Evolutionary conservation across 2,329 filamentous ascomycete species (phyloP).

Genomic region (Diaporthe vexans): DNA sequence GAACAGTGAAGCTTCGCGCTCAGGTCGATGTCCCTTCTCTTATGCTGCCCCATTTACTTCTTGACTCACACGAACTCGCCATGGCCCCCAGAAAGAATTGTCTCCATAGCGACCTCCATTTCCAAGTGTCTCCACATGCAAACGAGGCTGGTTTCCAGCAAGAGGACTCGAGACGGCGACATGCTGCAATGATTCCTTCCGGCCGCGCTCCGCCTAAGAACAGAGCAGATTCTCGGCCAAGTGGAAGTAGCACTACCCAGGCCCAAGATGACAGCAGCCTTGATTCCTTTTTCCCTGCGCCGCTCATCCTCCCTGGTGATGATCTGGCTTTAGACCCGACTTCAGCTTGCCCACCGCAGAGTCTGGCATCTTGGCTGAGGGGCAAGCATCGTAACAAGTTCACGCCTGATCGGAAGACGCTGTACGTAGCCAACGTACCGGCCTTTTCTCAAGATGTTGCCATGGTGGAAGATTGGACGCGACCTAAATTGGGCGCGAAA

Average conservation of each 20-base stretch:
- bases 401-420: constrained; percentile 57
- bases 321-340: constrained; percentile 68
- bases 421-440: constrained; percentile 69
- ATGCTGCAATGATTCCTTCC: constrained; percentile 49
- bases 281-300: constrained; percentile 65
- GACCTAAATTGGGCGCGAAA: constrained; percentile 53
- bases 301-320: constrained; percentile 72
- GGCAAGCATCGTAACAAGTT: constrained; percentile 63
- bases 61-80: neutral
- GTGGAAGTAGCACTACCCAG: constrained; percentile 10
- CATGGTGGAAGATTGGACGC: constrained; percentile 60
- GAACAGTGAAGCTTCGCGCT: neutral
- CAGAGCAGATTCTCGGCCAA: neutral
- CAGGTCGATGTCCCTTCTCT: neutral
- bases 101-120: constrained; percentile 42
- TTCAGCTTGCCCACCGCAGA: constrained; percentile 65
- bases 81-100: constrained; percentile 32
- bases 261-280: constrained; percentile 44
- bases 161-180: constrained; percentile 45
- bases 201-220: constrained; percentile 46
- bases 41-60: neutral
- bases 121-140: constrained; percentile 51
- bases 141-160: constrained; percentile 50
- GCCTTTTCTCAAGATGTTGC: constrained; percentile 52
- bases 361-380: constrained; percentile 64